Evolutionary conservation across 139 green algal genomes (phyloP).

Genomic region (Yamagishiella unicocca): DNA sequence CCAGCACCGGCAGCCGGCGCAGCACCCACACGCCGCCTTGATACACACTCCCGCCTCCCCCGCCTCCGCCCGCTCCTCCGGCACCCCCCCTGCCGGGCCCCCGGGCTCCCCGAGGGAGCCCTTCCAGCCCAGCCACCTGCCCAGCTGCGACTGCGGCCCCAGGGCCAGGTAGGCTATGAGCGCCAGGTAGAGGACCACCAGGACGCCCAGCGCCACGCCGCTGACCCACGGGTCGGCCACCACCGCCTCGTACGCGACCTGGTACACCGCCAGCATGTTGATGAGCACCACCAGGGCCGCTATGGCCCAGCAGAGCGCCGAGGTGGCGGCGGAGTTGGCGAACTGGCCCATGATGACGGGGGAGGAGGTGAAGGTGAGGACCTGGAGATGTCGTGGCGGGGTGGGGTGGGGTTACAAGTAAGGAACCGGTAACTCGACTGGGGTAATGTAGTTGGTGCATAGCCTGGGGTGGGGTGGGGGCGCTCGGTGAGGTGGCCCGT

Average conservation of each 20-base stretch:
- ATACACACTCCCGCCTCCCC: not conserved
- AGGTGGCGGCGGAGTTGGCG: conserved; percentile 42
- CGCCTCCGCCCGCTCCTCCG: not conserved
- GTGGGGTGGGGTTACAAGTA: not conserved
- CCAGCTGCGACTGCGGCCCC: conserved; percentile 38
- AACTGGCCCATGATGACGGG: conserved; percentile 71
- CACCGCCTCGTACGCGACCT: conserved; percentile 30
- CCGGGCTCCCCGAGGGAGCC: too few species aligned
- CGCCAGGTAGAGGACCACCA: conserved; percentile 52
- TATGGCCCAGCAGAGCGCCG: conserved; percentile 53
- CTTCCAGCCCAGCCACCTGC: not conserved
- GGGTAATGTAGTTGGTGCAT: too few species aligned
- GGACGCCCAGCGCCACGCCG: conserved; percentile 24
- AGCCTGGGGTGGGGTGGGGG: too few species aligned
- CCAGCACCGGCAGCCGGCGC: not conserved
- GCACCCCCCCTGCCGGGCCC: not conserved
- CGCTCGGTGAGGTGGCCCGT: too few species aligned
- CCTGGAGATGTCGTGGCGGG: conserved; percentile 14
- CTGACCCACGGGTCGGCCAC: conserved; percentile 31
- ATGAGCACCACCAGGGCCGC: conserved; percentile 39
- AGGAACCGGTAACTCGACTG: too few species aligned
- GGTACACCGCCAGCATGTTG: conserved; percentile 11
- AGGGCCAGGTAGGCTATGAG: conserved; percentile 61
- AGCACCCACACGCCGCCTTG: not conserved
- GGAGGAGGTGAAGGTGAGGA: conserved; percentile 71